phyloP scores from a whole-genome alignment of 1,284 basidiomycete species.

The Earliella scabrosa region DNA sequence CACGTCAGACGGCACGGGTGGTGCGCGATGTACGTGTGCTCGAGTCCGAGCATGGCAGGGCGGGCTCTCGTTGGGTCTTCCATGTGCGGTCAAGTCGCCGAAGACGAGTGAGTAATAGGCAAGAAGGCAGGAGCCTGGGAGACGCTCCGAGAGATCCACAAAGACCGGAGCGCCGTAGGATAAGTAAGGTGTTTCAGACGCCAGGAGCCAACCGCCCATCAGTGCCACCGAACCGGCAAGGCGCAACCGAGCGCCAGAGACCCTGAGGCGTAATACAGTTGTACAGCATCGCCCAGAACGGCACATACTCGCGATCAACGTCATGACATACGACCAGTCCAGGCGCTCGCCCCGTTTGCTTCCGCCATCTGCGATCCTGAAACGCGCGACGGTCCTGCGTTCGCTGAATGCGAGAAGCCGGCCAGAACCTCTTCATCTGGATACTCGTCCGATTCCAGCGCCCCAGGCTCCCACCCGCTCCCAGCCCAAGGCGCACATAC shows the following conservation, averaged over 20 bases:
- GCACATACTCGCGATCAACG: neutral
- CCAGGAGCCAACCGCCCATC: conserved; percentile 24
- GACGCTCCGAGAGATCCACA: conserved; percentile 19
- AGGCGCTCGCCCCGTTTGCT: conserved; percentile 17
- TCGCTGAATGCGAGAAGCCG: conserved; percentile 10
- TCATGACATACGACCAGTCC: neutral
- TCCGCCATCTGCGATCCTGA: conserved; percentile 25
- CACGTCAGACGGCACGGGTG: too few relatives aligned
- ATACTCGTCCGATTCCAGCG: conserved; percentile 6
- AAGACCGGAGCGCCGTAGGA: conserved; percentile 29
- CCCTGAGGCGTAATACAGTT: neutral
- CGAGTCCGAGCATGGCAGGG: neutral
- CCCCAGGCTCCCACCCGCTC: conserved; percentile 4
- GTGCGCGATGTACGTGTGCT: neutral
- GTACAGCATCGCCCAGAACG: conserved; percentile 2
- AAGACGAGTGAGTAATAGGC: neutral
- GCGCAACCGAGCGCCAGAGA: conserved; percentile 10
- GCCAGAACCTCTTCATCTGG: conserved; percentile 22
- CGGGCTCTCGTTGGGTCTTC: neutral
- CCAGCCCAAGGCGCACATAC: conserved; percentile 11
- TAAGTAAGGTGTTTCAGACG: conserved; percentile 21
- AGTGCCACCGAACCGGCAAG: conserved; percentile 21
- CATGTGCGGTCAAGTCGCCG: conserved; percentile 7
- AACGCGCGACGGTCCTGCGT: conserved; percentile 13
- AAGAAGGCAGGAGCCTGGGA: conserved; percentile 3